Base-by-base conservation (phyloP, 352 stramenopile species). In the Pythium utonaiense region DNA sequence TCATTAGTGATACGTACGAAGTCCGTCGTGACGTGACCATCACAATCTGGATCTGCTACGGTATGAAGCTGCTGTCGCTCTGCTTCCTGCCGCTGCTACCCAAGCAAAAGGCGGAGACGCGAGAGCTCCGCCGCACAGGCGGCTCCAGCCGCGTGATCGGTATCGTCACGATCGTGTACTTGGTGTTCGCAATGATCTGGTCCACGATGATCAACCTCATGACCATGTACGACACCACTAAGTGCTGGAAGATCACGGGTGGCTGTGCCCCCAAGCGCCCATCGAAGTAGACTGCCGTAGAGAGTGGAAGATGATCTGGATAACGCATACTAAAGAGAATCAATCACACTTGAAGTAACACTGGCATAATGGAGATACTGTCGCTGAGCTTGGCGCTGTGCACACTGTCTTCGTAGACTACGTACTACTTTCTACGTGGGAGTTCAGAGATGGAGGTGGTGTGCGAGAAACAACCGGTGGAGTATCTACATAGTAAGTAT, bases 191-290 rank as follows among this genome's bases (percentile, higher is more conserved):
- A 48, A 21, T 64, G 28, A 31, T 49, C 9, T 64, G 47, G 57
- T 57, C 57, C 3, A 52, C 57, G 17, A 24, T 58, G 33, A 49
- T 49, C 52, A 58, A 58, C 50, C 30, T 56, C 27, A 27, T 90
- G 51, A 80, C 70, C 34, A 86, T 88, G 64, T 78, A 78, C 58
- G 61, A 70, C 9, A 59, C 38, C 14, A 90, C 76, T 31, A 72
- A 81, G 60, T 90, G 80, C 69, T 83, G 73, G 71, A 63, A 67
- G 21, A 75, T 91, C 61, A 83, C 75, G 0, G 81, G 81, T 38
- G 81, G 78, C 9, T 86, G 74, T 22, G 40, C 40, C 5, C 40
- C 40, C 40, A 47, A 47, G 40, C 40, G 40, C 5, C 40, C 40
- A 47, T 17, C 40, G 5, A 47, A 47, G 40, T 47, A 47, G 40